Conservation (phyloP, 805 yeast genomes). For the Yarrowia sp. region DNA sequence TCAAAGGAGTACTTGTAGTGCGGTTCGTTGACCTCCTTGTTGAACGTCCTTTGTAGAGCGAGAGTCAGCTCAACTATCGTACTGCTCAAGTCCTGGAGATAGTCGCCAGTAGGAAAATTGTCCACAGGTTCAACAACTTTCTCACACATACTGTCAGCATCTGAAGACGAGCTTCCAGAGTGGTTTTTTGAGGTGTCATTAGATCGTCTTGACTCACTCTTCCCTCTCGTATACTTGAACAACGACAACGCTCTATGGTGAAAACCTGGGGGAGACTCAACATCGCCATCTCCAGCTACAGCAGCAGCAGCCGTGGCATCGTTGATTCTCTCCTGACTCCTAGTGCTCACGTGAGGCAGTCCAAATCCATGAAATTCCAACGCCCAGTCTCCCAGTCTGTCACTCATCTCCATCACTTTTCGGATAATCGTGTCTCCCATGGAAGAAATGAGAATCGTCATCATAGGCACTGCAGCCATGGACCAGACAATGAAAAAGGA, state of each 20-base stretch:
- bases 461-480: constrained; percentile 79
- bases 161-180: background rate
- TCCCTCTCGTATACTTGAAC: constrained; percentile 1
- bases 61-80: constrained; percentile 10
- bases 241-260: constrained; percentile 14
- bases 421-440: constrained; percentile 63
- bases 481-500: constrained; percentile 83
- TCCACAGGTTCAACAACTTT: background rate
- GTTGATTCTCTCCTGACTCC: background rate
- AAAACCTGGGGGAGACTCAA: background rate
- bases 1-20: constrained; percentile 55
- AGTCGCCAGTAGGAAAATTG: constrained; percentile 7
- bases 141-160: background rate
- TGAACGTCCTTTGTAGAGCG: constrained; percentile 22
- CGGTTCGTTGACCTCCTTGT: constrained; percentile 45
- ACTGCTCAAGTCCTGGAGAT: constrained; percentile 17
- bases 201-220: too few relatives aligned
- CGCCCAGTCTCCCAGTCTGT: constrained; percentile 42
- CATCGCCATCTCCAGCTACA: background rate
- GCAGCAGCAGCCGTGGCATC: background rate
- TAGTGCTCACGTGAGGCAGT: constrained; percentile 1
- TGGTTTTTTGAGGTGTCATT: background rate
- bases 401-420: constrained; percentile 40
- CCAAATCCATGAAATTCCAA: constrained; percentile 33
- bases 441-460: constrained; percentile 81